phyloP scores from a whole-genome alignment of 139 green algal genomes.

The Zygnema cylindricum region DNA sequence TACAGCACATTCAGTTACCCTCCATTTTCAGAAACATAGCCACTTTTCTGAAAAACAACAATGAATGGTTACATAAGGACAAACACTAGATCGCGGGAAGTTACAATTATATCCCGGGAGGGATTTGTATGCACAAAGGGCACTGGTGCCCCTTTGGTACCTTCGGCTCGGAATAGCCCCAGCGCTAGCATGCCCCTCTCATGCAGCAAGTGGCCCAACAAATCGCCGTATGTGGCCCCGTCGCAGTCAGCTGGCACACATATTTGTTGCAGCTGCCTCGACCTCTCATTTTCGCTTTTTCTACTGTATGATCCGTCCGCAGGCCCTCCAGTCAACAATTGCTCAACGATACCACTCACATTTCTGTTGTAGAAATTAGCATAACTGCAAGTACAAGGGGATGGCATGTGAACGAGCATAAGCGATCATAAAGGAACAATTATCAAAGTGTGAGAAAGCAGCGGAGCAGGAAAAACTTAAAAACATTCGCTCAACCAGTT shows the following conservation, averaged over 20 bases:
- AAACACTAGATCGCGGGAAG: background rate
- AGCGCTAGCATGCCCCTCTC: conserved; percentile 8
- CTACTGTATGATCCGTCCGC: background rate
- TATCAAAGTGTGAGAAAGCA: no score
- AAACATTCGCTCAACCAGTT: no score
- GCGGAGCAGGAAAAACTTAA: no score
- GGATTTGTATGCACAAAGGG: conserved; percentile 22
- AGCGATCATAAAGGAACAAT: no score
- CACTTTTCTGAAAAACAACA: no score
- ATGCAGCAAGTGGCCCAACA: background rate
- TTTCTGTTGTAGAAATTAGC: conserved; percentile 13
- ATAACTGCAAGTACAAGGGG: background rate
- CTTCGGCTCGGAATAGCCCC: conserved; percentile 10
- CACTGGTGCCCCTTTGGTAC: background rate
- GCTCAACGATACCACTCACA: background rate
- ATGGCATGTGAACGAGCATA: no score
- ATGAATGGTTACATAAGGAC: conserved; percentile 16
- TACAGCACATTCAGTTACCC: no score
- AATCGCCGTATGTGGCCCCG: background rate
- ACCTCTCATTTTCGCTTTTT: background rate
- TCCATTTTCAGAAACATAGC: no score
- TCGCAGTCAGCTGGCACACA: background rate
- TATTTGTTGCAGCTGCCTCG: background rate
- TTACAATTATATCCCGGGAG: background rate
- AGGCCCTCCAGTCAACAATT: background rate